Conservation (phyloP, 2,329 filamentous ascomycete genomes). For the Ophiognomonia clavigignenti-juglandacearum region DNA sequence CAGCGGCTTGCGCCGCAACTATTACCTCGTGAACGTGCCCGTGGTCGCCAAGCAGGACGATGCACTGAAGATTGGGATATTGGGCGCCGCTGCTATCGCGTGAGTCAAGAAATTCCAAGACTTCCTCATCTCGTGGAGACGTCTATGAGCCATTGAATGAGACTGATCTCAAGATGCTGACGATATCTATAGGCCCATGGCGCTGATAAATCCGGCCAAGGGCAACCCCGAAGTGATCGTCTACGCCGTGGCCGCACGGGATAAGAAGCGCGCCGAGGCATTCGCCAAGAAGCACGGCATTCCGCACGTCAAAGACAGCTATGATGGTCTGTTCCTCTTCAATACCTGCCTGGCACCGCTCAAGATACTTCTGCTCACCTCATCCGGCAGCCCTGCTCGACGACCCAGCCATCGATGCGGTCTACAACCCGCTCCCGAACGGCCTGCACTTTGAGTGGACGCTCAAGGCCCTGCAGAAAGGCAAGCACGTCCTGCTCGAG, state of each 20-base stretch:
- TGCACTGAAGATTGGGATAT: constrained; percentile 34
- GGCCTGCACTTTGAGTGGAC: constrained; percentile 42
- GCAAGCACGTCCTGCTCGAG: constrained; percentile 53
- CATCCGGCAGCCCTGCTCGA: constrained; percentile 29
- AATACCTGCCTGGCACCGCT: too few relatives aligned
- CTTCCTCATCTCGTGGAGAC: background rate
- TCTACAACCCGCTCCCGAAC: constrained; percentile 47
- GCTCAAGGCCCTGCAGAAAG: constrained; percentile 38
- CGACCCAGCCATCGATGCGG: constrained; percentile 38
- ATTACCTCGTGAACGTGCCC: constrained; percentile 11
- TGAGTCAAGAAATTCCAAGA: constrained; percentile 23
- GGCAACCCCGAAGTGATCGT: constrained; percentile 50
- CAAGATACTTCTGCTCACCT: background rate
- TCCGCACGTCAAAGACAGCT: constrained; percentile 41
- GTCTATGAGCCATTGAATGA: background rate
- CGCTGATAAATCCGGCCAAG: constrained; percentile 43
- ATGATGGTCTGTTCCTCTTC: constrained; percentile 35
- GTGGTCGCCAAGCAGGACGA: constrained; percentile 14
- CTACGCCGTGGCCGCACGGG: constrained; percentile 46
- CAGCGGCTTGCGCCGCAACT: constrained; percentile 16
- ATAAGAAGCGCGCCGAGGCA: constrained; percentile 38
- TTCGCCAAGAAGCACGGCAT: constrained; percentile 49
- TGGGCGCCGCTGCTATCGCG: constrained; percentile 36
- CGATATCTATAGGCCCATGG: constrained; percentile 26
- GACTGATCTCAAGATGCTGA: background rate